These are phyloP conservation scores for Chytriomyces hyalinus DNA, from an alignment of 192 early-diverging fungal species.

Conservation along the genomic window DNA sequence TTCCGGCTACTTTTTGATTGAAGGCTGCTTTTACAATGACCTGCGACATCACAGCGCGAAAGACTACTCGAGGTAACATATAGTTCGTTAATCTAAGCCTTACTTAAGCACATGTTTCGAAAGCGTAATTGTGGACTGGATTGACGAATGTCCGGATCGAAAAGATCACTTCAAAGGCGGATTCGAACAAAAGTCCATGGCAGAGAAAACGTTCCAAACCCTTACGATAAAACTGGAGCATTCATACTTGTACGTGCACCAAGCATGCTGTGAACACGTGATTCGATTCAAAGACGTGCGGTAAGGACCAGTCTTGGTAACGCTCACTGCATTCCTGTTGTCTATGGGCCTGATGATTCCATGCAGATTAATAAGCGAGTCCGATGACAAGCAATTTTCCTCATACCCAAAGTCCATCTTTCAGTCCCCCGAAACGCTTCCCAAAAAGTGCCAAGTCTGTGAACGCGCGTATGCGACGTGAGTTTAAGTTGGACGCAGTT, in stretches of 20 bases:
- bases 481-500: neutral
- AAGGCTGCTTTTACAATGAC: constrained; percentile 77
- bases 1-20: constrained; percentile 78
- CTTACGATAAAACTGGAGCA: constrained; percentile 66
- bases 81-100: neutral
- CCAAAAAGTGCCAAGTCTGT: constrained; percentile 23
- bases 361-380: neutral
- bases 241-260: constrained; percentile 77
- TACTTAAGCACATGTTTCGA: neutral
- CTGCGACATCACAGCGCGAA: constrained; percentile 59
- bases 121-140: constrained; percentile 75
- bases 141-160: constrained; percentile 55
- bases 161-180: constrained; percentile 39
- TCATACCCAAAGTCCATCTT: constrained; percentile 6
- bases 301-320: constrained; percentile 30
- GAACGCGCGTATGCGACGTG: constrained; percentile 1
- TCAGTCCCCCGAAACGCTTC: neutral
- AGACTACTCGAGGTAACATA: constrained; percentile 69
- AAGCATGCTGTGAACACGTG: constrained; percentile 80
- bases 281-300: constrained; percentile 70
- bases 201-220: constrained; percentile 64
- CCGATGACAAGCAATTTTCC: neutral
- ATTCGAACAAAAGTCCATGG: constrained; percentile 45
- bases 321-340: neutral
- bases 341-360: neutral